A percentile compares a stretch with the other conserved stretches of the same genome.
Evolutionary conservation across 2,329 filamentous ascomycete genomes (phyloP).

Genomic region (Xylaria arbuscula): DNA sequence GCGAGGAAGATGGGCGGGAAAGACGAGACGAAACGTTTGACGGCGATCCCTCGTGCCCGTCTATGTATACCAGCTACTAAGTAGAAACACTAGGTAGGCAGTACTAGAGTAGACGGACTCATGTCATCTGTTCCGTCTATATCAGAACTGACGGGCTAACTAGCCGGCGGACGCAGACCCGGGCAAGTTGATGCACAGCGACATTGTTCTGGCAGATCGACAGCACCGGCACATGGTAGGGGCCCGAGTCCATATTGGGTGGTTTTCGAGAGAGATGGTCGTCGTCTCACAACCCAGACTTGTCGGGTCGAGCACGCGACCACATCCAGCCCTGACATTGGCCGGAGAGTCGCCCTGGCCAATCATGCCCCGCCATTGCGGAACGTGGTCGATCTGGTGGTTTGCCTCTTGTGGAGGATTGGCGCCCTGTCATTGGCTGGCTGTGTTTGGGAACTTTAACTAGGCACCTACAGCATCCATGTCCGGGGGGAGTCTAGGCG

Average conservation of each 20-base stretch:
- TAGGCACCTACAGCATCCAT: not conserved
- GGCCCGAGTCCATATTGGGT: slow-evolving; percentile 40
- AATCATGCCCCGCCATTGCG: slow-evolving; percentile 30
- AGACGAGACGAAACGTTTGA: not conserved
- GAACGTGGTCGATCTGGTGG: slow-evolving; percentile 41
- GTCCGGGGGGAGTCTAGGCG: not conserved
- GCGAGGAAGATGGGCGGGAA: slow-evolving; percentile 6
- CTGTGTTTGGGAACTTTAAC: not conserved
- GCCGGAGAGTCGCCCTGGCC: slow-evolving; percentile 28
- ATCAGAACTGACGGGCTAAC: not conserved
- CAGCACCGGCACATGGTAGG: slow-evolving; percentile 38
- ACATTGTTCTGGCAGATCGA: slow-evolving; percentile 8
- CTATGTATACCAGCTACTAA: not conserved
- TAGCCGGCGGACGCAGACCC: not conserved
- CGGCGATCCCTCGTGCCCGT: not conserved
- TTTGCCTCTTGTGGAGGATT: slow-evolving; percentile 36
- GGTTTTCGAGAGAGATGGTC: slow-evolving; percentile 21
- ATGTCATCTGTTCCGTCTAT: too few species aligned
- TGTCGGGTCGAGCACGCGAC: slow-evolving; percentile 47
- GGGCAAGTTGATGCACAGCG: not conserved
- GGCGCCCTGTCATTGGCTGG: slow-evolving; percentile 26
- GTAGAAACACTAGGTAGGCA: not conserved
- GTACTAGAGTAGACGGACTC: too few species aligned
- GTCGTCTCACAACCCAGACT: slow-evolving; percentile 27
- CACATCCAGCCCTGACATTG: slow-evolving; percentile 48